phyloP scores from a whole-genome alignment of 352 stramenopile genomes.

The Globisporangium splendens region DNA sequence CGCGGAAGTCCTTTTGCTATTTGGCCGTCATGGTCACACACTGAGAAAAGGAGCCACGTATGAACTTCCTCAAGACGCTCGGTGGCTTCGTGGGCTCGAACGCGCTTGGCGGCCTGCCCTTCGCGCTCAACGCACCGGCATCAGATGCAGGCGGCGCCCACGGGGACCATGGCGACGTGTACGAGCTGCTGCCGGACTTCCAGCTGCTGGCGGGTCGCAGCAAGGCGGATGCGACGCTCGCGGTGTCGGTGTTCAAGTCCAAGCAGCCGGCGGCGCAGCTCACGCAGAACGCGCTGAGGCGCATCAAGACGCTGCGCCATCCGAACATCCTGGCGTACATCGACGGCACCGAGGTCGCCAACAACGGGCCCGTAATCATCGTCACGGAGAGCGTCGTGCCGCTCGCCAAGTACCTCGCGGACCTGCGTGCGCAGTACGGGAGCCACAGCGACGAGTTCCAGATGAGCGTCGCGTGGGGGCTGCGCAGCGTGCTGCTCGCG shows the following conservation, averaged over 20 bases:
- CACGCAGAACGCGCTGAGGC: conserved; percentile 88
- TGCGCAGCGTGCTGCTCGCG: conserved; percentile 90
- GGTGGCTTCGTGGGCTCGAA: conserved; percentile 64
- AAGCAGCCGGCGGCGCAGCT: conserved; percentile 72
- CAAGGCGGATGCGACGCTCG: conserved; percentile 71
- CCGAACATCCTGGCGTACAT: conserved; percentile 92
- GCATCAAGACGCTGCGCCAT: conserved; percentile 93
- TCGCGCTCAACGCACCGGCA: conserved; percentile 37
- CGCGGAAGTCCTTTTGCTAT: not conserved
- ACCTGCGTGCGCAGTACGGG: conserved; percentile 60
- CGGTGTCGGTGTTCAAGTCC: conserved; percentile 93
- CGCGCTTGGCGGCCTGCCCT: conserved; percentile 71
- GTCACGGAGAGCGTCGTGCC: conserved; percentile 93
- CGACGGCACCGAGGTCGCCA: conserved; percentile 69
- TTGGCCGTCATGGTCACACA: too few relatives aligned
- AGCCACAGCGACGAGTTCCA: conserved; percentile 60
- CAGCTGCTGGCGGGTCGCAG: conserved; percentile 82
- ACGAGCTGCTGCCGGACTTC: conserved; percentile 72
- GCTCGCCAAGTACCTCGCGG: conserved; percentile 86
- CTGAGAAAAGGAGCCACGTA: conserved; percentile 16
- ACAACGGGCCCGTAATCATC: conserved; percentile 89
- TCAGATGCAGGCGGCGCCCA: conserved; percentile 1
- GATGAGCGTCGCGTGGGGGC: conserved; percentile 91
- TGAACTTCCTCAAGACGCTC: conserved; percentile 90
- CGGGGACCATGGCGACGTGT: conserved; percentile 41